A percentile compares a stretch with the other conserved stretches of the same genome.
Conservation (phyloP, 2,329 filamentous ascomycete species). For the Diplodia mutila region DNA sequence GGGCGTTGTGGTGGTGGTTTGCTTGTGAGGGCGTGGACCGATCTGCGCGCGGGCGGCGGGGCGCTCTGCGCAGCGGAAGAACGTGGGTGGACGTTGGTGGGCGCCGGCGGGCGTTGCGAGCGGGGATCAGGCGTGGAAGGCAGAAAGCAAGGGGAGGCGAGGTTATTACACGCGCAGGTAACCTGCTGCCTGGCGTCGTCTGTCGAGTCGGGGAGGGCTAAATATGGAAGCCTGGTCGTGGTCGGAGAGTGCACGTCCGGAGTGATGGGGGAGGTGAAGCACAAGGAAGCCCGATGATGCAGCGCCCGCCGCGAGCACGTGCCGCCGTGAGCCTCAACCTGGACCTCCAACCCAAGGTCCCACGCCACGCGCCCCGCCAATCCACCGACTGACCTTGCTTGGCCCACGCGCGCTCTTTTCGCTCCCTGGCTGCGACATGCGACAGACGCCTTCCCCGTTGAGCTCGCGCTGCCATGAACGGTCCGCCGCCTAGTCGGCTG, state of each 20-base stretch:
- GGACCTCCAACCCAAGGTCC: neutral
- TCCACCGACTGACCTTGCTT: neutral
- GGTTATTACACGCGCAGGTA: neutral
- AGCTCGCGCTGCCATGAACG: constrained; percentile 34
- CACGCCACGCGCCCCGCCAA: neutral
- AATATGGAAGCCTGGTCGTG: constrained; percentile 14
- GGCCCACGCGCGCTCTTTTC: neutral
- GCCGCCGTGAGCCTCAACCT: constrained; percentile 19
- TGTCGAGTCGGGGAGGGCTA: neutral
- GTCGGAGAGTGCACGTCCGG: constrained; percentile 16
- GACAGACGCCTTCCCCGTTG: neutral
- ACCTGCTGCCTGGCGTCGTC: neutral
- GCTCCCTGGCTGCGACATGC: neutral
- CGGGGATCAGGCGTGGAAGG: neutral
- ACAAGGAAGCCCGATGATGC: constrained; percentile 27
- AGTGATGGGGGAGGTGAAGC: constrained; percentile 22
- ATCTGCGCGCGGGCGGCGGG: constrained; percentile 17
- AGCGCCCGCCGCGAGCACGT: constrained; percentile 18
- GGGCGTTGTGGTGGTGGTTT: neutral
- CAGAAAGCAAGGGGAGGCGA: neutral
- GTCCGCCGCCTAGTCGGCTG: constrained; percentile 61
- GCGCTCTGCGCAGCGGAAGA: neutral
- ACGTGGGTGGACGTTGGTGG: neutral
- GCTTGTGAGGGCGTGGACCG: constrained; percentile 1
- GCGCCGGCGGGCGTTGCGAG: neutral